Percentiles rank a stretch among this genome's conserved stretches.
phyloP scores from a whole-genome alignment of 2,329 filamentous ascomycete genomes.

The Nothophoma quercina region DNA sequence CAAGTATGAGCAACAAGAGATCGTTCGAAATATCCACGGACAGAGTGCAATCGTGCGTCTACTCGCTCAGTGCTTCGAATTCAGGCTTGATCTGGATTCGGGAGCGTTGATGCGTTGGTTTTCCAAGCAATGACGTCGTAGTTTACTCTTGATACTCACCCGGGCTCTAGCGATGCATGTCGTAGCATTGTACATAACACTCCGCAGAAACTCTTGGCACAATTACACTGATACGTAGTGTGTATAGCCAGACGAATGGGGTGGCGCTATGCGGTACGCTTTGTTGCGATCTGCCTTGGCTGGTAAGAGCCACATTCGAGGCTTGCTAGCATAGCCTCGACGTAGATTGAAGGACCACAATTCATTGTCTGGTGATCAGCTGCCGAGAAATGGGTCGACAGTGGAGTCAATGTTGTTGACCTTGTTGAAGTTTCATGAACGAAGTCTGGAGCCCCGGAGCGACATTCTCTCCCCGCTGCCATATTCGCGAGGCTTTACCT shows the following conservation, averaged over 20 bases:
- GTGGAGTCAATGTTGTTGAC: neutral
- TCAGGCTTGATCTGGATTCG: neutral
- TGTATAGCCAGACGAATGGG: conserved; percentile 3
- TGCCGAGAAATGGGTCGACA: conserved; percentile 3
- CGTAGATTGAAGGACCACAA: neutral
- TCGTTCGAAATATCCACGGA: neutral
- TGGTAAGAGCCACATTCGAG: neutral
- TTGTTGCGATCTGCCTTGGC: conserved; percentile 9
- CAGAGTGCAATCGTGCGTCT: neutral
- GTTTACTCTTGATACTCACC: neutral
- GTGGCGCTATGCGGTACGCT: neutral
- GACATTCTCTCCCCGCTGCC: conserved; percentile 11
- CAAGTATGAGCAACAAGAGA: neutral
- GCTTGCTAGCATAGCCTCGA: neutral
- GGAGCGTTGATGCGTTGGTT: neutral
- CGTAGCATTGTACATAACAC: conserved; percentile 2
- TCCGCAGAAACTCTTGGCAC: conserved; percentile 10
- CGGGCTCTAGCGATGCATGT: conserved; percentile 1
- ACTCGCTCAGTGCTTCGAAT: neutral
- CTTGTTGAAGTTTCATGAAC: conserved; percentile 5
- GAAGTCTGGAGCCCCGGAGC: conserved; percentile 14
- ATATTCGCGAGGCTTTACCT: conserved; percentile 1
- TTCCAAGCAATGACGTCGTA: conserved; percentile 8
- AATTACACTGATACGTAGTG: conserved; percentile 17
- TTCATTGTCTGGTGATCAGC: neutral